A percentile compares a stretch with the other conserved stretches of the same genome.
phyloP scores from a whole-genome alignment of 192 early-diverging fungal species.

The Backusella parvicylindrica region DNA sequence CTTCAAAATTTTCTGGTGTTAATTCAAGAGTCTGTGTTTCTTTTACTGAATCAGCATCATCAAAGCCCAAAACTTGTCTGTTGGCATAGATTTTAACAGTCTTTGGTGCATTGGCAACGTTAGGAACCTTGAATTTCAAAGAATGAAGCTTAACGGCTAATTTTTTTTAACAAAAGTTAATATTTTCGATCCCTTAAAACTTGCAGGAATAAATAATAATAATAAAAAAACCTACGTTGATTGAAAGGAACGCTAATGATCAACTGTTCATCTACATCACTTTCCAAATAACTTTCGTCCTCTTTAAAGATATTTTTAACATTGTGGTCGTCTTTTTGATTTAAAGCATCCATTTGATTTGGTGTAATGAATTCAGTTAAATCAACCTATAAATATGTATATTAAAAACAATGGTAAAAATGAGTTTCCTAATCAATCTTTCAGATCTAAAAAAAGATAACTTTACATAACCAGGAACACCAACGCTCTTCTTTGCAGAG shows the following conservation, averaged over 20 bases:
- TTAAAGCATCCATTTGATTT: slow-evolving; percentile 80
- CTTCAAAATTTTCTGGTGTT: slow-evolving; percentile 63
- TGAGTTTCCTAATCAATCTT: neutral
- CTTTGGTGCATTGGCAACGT: slow-evolving; percentile 74
- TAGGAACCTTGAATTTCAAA: slow-evolving; percentile 49
- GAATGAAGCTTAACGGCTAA: slow-evolving; percentile 54
- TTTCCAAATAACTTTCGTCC: slow-evolving; percentile 71
- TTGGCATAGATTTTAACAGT: slow-evolving; percentile 88
- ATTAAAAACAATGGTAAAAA: neutral
- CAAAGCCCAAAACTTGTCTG: slow-evolving; percentile 77
- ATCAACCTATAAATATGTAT: slow-evolving; percentile 45
- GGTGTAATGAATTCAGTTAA: slow-evolving; percentile 60
- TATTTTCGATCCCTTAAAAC: too few species aligned
- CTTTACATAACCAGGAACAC: slow-evolving; percentile 44
- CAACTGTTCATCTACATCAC: slow-evolving; percentile 95
- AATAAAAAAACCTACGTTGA: slow-evolving; percentile 47
- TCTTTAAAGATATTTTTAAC: slow-evolving; percentile 75
- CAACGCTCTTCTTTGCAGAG: slow-evolving; percentile 27
- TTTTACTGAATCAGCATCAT: slow-evolving; percentile 75
- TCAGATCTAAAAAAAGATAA: neutral
- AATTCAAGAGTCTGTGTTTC: slow-evolving; percentile 77
- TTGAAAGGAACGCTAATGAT: slow-evolving; percentile 87
- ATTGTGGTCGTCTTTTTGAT: slow-evolving; percentile 75
- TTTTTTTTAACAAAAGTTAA: too few species aligned
- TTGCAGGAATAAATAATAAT: neutral